Percentiles rank a stretch among this genome's conserved stretches.
Evolutionary conservation across 306 rosid genomes (phyloP).

Genomic region (Boehmeria nivea): DNA sequence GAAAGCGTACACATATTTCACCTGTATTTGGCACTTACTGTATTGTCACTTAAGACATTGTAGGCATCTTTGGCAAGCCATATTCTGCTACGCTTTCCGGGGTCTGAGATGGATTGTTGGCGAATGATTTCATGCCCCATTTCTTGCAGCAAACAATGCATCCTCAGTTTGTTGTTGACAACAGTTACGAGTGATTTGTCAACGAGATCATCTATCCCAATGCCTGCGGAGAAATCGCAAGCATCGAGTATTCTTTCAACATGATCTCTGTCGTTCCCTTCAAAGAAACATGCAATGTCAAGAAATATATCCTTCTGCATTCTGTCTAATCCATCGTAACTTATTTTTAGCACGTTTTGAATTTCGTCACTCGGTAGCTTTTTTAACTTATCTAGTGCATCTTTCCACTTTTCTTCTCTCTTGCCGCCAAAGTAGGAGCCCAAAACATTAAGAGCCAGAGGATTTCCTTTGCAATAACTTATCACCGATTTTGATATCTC

Average conservation of each 20-base stretch:
- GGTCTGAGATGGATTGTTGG: not conserved
- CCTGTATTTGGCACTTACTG: not conserved
- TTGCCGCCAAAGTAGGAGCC: not conserved
- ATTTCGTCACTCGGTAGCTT: not conserved
- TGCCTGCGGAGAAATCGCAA: not conserved
- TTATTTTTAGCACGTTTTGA: not conserved
- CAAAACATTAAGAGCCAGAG: not conserved
- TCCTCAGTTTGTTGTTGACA: not conserved
- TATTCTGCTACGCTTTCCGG: not conserved
- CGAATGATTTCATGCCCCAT: not conserved
- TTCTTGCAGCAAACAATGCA: not conserved
- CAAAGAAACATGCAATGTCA: not conserved
- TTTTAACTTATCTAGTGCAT: not conserved
- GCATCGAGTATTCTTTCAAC: not conserved
- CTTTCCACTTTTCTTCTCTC: not conserved
- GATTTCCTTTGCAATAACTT: not conserved
- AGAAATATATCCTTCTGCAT: not conserved
- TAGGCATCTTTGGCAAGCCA: not conserved
- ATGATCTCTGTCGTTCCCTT: not conserved
- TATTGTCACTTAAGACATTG: not conserved
- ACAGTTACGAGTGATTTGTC: not conserved
- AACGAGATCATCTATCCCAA: not conserved
- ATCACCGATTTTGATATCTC: conserved; percentile 1
- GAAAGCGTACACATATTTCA: not conserved
- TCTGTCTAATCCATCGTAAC: not conserved